These are phyloP conservation scores for Gossypium longicalyx DNA, from an alignment of 345 rosid species.

Conservation along the genomic window DNA sequence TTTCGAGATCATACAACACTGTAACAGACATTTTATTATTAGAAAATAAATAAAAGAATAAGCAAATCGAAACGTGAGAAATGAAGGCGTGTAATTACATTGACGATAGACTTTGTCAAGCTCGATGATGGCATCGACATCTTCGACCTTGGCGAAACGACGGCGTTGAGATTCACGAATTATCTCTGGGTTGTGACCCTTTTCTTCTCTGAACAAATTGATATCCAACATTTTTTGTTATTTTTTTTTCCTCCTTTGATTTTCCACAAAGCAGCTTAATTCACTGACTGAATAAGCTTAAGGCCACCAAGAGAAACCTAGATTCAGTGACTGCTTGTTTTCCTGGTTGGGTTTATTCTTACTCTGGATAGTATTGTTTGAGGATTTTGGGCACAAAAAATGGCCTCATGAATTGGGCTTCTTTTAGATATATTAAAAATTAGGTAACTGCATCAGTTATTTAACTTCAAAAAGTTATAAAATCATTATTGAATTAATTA, in stretches of 20 bases:
- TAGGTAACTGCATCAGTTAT: too few relatives aligned
- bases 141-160: conserved; percentile 53
- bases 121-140: conserved; percentile 65
- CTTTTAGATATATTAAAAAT: too few relatives aligned
- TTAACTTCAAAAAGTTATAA: too few relatives aligned
- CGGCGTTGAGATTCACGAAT: conserved; percentile 76
- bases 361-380: background rate
- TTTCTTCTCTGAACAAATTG: conserved; percentile 68
- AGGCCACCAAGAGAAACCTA: background rate
- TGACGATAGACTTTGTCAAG: conserved; percentile 82
- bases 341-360: background rate
- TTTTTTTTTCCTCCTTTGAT: too few relatives aligned
- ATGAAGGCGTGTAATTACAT: conserved; percentile 29
- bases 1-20: conserved; percentile 75
- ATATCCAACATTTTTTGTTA: conserved; percentile 57
- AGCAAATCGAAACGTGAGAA: background rate
- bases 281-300: too few relatives aligned
- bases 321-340: background rate
- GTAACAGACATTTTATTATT: background rate
- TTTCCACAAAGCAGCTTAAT: background rate
- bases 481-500: accelerated
- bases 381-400: background rate
- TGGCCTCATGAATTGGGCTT: background rate
- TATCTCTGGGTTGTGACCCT: conserved; percentile 64
- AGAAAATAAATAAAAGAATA: background rate